Evolutionary conservation across 208 protist species (phyloP).

Genomic region (Angomonas ambiguus): DNA sequence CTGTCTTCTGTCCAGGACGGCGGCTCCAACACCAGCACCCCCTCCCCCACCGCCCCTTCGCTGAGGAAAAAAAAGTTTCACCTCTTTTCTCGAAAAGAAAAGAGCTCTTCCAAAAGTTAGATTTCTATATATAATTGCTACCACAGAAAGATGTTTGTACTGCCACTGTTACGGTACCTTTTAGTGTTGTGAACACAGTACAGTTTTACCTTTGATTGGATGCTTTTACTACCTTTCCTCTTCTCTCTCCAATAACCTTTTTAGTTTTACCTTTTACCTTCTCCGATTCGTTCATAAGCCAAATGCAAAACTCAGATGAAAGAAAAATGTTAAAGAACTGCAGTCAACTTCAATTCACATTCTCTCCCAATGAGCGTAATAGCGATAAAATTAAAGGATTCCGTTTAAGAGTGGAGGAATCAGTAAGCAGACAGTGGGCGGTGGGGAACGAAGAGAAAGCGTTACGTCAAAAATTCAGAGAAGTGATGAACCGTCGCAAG

Average conservation of each 20-base stretch:
- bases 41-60: neutral
- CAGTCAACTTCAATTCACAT: too few species aligned
- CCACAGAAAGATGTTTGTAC: neutral
- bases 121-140: slow-evolving; percentile 10
- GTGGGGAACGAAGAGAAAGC: too few species aligned
- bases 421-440: too few species aligned
- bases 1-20: neutral
- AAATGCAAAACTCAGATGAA: neutral
- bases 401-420: too few species aligned
- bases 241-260: neutral
- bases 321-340: slow-evolving; percentile 14
- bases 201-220: neutral
- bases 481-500: neutral
- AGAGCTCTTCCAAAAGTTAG: neutral
- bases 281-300: neutral
- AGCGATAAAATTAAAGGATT: too few species aligned
- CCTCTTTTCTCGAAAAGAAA: neutral
- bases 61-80: slow-evolving; percentile 2
- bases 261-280: slow-evolving; percentile 11
- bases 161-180: neutral
- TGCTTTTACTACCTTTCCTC: slow-evolving; percentile 6
- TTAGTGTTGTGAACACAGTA: too few species aligned
- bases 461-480: too few species aligned
- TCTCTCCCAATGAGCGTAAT: too few species aligned
- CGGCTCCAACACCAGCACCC: neutral